Evolutionary conservation across 176 grass and related monocot species (phyloP), one percentile per base, ranked within the genome.

Genomic region (Juncus inflexus): DNA sequence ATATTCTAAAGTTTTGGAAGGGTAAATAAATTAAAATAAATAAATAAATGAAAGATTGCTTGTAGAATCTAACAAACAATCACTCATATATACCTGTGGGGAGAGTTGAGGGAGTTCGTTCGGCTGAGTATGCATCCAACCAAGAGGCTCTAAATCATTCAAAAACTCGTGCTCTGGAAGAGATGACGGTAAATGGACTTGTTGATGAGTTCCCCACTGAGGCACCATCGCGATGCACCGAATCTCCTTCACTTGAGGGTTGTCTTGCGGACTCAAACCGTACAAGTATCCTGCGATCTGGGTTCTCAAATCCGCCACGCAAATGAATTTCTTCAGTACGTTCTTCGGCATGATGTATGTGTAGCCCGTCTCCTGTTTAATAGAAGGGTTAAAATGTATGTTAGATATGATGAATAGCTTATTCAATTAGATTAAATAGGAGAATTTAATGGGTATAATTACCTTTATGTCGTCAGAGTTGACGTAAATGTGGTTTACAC

Each of bases 271-370:
- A 49, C 94, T 99, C 15, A 99, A 35, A n/a, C 88, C 85, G 65
- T 92, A 99, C 6, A 99, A 73, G 58, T 91, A 99, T 54, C 88
- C 88, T 42, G 88, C 14, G 40, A 89, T 89, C 57, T 99, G 94
- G 74, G 94, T 97, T 60, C 94, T 69, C 7, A 97, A 66, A 89
- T 97, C 94, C 62, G 94, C 94, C 81, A 97, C 83, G 94, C 94
- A 97, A 69, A 97, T 97, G 69, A 97, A 97, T 69, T 97, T 97
- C 77, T 97, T 97, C 54, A 97, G 81, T 83, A 97, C 88, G 64
- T 97, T 97, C 80, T 97, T 97, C 4, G 94, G 94, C 94, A 97
- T 97, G 70, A 97, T 97, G 75, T 97, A 97, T 62, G 94, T 97
- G 76, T 91, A 97, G 38, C 94, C 94, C 79, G 94, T 97, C 84